A percentile compares a stretch with the other conserved stretches of the same genome.
Conservation (phyloP, 495 filamentous ascomycete genomes). For the Hyaloscypha bicolor region DNA sequence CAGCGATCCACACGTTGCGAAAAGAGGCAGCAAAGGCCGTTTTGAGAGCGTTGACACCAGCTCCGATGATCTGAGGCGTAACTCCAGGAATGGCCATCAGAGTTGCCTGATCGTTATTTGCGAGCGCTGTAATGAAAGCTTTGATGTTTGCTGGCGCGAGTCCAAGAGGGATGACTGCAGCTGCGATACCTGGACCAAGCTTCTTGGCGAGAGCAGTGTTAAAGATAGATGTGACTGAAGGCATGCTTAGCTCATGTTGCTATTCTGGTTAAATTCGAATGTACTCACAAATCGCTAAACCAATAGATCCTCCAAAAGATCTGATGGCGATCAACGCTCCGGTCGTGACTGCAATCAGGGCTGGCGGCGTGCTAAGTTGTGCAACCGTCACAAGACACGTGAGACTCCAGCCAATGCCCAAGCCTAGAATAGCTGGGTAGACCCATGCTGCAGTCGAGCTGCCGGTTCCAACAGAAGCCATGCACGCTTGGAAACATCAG, state of each 20-base stretch:
- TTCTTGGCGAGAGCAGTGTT: not conserved
- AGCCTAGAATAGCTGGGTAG: conserved; percentile 37
- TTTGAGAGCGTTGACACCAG: conserved; percentile 12
- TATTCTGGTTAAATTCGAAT: too few relatives aligned
- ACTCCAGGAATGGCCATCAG: conserved; percentile 28
- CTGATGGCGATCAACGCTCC: conserved; percentile 38
- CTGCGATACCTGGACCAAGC: conserved; percentile 30
- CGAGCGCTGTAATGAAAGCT: conserved; percentile 30
- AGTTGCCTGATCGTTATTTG: conserved; percentile 20
- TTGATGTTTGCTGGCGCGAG: conserved; percentile 21
- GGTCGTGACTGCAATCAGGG: conserved; percentile 37
- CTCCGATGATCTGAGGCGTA: conserved; percentile 21
- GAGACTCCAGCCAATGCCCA: conserved; percentile 34
- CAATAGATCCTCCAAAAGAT: conserved; percentile 38
- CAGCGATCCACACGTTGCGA: conserved; percentile 14
- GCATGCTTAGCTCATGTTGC: too few relatives aligned
- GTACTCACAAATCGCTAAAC: conserved; percentile 35
- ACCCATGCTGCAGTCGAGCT: conserved; percentile 33
- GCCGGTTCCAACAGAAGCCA: conserved; percentile 32
- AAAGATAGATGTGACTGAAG: too few relatives aligned
- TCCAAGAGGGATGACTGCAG: conserved; percentile 28
- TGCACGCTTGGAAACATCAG: conserved; percentile 32
- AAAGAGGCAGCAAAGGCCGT: conserved; percentile 6
- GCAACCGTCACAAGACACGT: conserved; percentile 36
- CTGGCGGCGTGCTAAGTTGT: conserved; percentile 38